Conservation (phyloP, 345 rosid genomes). For the Linum trigynum region DNA sequence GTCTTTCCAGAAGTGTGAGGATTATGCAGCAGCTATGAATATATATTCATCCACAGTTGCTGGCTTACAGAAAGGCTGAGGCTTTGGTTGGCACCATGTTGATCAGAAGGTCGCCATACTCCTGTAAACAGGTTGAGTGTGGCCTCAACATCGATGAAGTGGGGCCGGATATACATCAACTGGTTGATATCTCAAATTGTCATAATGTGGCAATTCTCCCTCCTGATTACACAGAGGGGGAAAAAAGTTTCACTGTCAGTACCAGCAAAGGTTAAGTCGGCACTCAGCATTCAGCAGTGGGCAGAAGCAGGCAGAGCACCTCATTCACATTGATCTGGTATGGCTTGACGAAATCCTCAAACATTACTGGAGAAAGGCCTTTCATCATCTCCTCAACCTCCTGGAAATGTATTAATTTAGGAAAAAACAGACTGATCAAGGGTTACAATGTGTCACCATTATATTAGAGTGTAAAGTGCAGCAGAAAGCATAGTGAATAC, state of each 20-base stretch:
- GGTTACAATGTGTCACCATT: background rate
- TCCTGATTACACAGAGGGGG: constrained; percentile 35
- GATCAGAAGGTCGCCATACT: no score
- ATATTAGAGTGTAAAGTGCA: background rate
- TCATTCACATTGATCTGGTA: constrained; percentile 61
- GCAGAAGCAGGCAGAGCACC: constrained; percentile 30
- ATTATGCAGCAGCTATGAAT: no score
- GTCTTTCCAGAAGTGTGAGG: no score
- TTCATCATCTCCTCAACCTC: constrained; percentile 73
- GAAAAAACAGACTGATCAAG: constrained; percentile 2
- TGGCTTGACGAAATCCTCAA: constrained; percentile 84
- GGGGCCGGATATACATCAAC: constrained; percentile 75
- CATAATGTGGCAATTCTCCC: constrained; percentile 59
- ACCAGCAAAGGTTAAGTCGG: background rate
- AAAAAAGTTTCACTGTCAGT: background rate
- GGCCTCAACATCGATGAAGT: constrained; percentile 47
- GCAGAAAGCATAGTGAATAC: constrained; percentile 27
- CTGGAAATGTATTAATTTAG: constrained; percentile 22
- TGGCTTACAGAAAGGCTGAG: background rate
- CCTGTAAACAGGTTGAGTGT: background rate
- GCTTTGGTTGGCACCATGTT: background rate
- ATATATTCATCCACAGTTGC: no score
- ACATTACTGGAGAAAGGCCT: constrained; percentile 56
- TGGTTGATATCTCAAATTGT: constrained; percentile 56
- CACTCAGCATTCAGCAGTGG: background rate